Conservation (phyloP, 768 basidiomycete genomes). For the Boletus rubescentipes region DNA sequence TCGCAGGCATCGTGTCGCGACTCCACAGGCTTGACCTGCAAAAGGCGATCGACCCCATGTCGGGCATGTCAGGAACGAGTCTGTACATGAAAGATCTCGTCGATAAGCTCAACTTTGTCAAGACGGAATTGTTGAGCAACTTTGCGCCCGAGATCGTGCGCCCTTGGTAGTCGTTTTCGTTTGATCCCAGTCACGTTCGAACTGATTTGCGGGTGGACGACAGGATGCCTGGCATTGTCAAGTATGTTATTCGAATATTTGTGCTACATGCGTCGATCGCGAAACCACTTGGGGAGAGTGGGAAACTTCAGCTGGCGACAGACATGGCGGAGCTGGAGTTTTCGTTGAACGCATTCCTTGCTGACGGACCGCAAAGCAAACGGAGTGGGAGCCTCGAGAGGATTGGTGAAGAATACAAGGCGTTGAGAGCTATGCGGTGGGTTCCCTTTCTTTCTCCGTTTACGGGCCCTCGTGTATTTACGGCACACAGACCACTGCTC, state of each 20-base stretch:
- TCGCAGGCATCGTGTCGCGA: slow-evolving; percentile 73
- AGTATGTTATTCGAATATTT: slow-evolving; percentile 81
- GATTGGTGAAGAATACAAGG: slow-evolving; percentile 85
- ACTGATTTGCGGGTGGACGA: slow-evolving; percentile 2
- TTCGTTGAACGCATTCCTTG: slow-evolving; percentile 76
- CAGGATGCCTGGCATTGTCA: slow-evolving; percentile 68
- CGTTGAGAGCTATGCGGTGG: slow-evolving; percentile 83
- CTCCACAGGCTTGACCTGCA: slow-evolving; percentile 86
- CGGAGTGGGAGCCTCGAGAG: slow-evolving; percentile 67
- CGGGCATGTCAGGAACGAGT: slow-evolving; percentile 54
- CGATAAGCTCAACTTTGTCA: slow-evolving; percentile 79
- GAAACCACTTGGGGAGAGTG: slow-evolving; percentile 85
- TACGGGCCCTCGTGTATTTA: not conserved
- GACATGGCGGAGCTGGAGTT: slow-evolving; percentile 99
- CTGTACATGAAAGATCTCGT: slow-evolving; percentile 84
- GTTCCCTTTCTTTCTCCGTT: slow-evolving; percentile 18
- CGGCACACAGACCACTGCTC: slow-evolving; percentile 64
- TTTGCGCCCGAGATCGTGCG: slow-evolving; percentile 73
- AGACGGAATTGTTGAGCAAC: slow-evolving; percentile 70
- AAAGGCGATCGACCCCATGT: slow-evolving; percentile 64
- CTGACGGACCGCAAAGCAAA: slow-evolving; percentile 53
- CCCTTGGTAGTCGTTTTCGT: slow-evolving; percentile 57
- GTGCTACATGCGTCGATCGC: slow-evolving; percentile 93
- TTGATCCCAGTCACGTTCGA: not conserved
- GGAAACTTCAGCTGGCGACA: slow-evolving; percentile 90